Evolutionary conservation across 2,329 filamentous ascomycete genomes (phyloP).

Genomic region (Talaromyces islandicus): DNA sequence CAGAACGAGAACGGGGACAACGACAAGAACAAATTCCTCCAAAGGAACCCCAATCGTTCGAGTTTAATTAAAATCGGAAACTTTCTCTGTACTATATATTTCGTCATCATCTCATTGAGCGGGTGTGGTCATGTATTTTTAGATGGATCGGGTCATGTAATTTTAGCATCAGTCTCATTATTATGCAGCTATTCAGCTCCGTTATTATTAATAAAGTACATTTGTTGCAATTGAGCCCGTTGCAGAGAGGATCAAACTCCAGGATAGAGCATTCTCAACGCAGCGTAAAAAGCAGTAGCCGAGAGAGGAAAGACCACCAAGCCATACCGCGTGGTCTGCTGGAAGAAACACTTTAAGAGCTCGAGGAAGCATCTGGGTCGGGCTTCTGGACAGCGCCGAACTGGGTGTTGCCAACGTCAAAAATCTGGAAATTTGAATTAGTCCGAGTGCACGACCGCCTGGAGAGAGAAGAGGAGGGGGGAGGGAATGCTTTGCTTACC

Average conservation of each 20-base stretch:
- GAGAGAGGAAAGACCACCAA: background rate
- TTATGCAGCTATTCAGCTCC: background rate
- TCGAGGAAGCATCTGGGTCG: constrained; percentile 3
- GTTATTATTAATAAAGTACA: background rate
- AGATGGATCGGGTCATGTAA: background rate
- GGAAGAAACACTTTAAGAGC: background rate
- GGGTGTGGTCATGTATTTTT: background rate
- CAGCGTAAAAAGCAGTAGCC: background rate
- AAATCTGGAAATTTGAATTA: constrained; percentile 42
- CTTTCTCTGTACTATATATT: constrained; percentile 6
- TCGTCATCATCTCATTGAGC: background rate
- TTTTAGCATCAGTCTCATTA: background rate
- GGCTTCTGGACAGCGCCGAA: constrained; percentile 53
- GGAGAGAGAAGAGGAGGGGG: no score
- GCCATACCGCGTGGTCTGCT: background rate
- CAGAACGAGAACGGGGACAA: background rate
- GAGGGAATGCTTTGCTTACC: constrained; percentile 42
- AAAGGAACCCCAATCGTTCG: constrained; percentile 9
- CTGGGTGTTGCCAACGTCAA: constrained; percentile 55
- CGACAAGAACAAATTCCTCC: background rate
- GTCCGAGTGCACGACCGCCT: background rate
- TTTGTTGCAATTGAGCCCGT: background rate
- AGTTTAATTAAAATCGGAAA: constrained; percentile 4
- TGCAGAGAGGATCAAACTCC: background rate
- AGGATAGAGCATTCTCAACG: background rate